Conservation (phyloP, 805 yeast genomes). For the Zygosaccharomyces bisporus region DNA sequence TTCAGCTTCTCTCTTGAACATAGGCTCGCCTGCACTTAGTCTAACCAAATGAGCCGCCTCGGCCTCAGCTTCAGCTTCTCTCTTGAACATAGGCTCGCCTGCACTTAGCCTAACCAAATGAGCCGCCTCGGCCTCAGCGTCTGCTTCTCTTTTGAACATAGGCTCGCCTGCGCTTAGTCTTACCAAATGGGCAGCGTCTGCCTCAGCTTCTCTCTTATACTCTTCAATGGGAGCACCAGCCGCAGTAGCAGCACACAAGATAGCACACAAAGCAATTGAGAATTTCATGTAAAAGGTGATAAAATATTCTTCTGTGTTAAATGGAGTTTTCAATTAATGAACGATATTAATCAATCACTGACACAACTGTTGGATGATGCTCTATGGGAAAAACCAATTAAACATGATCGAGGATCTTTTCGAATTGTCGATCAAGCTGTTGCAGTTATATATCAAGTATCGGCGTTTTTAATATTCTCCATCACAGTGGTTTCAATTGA, state of each 20-base stretch:
- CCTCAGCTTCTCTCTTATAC: constrained; percentile 23
- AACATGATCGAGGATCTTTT: constrained; percentile 4
- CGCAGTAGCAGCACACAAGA: constrained; percentile 4
- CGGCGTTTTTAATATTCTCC: background rate
- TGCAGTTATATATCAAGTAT: constrained; percentile 1
- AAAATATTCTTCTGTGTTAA: background rate
- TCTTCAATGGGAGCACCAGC: constrained; percentile 25
- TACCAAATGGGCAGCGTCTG: constrained; percentile 28
- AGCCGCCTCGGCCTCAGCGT: constrained; percentile 14
- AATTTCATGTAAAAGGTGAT: constrained; percentile 10
- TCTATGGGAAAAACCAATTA: background rate
- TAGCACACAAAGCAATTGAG: constrained; percentile 7
- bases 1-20: constrained; percentile 33
- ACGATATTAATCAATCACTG: background rate
- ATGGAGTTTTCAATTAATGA: background rate
- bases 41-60: constrained; percentile 32
- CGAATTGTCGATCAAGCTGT: background rate
- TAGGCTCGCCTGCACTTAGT: constrained; percentile 25
- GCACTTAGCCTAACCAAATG: constrained; percentile 26
- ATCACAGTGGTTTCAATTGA: background rate
- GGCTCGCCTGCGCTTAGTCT: constrained; percentile 25
- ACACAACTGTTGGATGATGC: constrained; percentile 5
- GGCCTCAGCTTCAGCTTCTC: constrained; percentile 32
- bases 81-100: constrained; percentile 31
- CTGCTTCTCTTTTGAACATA: constrained; percentile 25